Evolutionary conservation across 352 stramenopile species (phyloP), one percentile per base, ranked within the genome.

Genomic region (Phytophthora foliorum): DNA sequence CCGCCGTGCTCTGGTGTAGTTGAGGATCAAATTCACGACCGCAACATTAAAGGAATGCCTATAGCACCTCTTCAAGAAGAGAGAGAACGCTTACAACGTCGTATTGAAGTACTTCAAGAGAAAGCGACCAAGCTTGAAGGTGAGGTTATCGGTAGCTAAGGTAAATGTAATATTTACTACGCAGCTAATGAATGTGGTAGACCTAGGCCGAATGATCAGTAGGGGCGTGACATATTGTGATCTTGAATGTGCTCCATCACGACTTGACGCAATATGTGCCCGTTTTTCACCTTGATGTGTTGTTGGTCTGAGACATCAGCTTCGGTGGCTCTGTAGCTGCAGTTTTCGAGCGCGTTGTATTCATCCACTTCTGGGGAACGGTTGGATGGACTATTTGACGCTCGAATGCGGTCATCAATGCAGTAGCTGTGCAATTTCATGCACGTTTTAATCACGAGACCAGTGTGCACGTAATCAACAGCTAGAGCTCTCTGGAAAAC

Each of bases 241-340:
- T 51, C 24, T 29, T 32, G 11, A 32, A 51, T 51, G 17, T 52
- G 38, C 11, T 50, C 52, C 52, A 59, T 59, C 19, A 59, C 38
- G 2, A 59, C 53, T 36, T 25, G 10, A 4, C 24, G 38, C 5
- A 42, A 7, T 57, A 60, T 51, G 24, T 60, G 53, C 3, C 53
- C 53, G 22, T 60, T 60, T 32, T 51, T 39, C 9, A 51, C 5
- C n/a, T 42, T 39, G 34, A 39, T 17, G 9, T 39, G 8, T 2
- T 39, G 9, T 17, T 39, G 34, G 9, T 2, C 34, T 39, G 34
- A 39, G 2, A 11, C 14, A 4, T 60, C 32, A 29, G 9, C 2
- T 27, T 42, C 36, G 19, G 34, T 9, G 25, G 22, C 9, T 39
- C 14, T 39, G 27, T 39, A 39, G 25, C 39, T 34, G 21, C 25